These are phyloP conservation scores for Penicillium crystallinum DNA, from an alignment of 495 filamentous ascomycete species.

Conservation along the genomic window DNA sequence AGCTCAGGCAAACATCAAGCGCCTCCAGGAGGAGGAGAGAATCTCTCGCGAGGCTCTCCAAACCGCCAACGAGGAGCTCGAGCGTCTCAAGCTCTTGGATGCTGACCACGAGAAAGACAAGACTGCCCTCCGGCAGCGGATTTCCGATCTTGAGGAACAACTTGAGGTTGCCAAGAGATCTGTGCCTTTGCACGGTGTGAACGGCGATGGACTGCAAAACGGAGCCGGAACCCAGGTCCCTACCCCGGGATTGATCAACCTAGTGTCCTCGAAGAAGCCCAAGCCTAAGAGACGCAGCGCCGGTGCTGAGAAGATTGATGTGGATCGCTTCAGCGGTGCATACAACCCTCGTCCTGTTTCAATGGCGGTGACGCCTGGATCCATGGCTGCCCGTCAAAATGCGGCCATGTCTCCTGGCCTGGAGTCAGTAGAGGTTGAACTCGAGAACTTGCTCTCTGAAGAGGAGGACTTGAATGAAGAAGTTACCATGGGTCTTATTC, in stretches of 20 bases:
- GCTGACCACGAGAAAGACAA: conserved; percentile 76
- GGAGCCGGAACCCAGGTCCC: conserved; percentile 52
- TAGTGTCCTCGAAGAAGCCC: conserved; percentile 95
- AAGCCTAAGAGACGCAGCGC: conserved; percentile 95
- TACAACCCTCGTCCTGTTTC: conserved; percentile 95
- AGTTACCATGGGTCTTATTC: conserved; percentile 90
- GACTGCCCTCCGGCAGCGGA: conserved; percentile 73
- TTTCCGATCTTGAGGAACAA: conserved; percentile 86
- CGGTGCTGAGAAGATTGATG: conserved; percentile 76
- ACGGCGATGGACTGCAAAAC: conserved; percentile 63
- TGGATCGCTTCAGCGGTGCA: conserved; percentile 80
- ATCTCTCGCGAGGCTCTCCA: conserved; percentile 73
- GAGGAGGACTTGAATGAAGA: conserved; percentile 95
- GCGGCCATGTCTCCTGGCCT: conserved; percentile 68
- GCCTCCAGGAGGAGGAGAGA: conserved; percentile 88
- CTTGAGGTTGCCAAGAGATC: conserved; percentile 78
- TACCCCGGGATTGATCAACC: conserved; percentile 80
- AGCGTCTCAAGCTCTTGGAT: conserved; percentile 64
- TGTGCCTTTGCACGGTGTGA: conserved; percentile 46
- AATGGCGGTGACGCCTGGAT: conserved; percentile 69
- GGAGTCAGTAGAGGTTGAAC: conserved; percentile 87
- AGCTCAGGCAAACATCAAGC: conserved; percentile 77
- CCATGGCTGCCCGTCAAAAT: conserved; percentile 56
- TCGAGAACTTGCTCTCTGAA: conserved; percentile 88
- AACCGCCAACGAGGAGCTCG: conserved; percentile 69